Conservation (phyloP, 352 stramenopile species). For the Globisporangium spinosum region DNA sequence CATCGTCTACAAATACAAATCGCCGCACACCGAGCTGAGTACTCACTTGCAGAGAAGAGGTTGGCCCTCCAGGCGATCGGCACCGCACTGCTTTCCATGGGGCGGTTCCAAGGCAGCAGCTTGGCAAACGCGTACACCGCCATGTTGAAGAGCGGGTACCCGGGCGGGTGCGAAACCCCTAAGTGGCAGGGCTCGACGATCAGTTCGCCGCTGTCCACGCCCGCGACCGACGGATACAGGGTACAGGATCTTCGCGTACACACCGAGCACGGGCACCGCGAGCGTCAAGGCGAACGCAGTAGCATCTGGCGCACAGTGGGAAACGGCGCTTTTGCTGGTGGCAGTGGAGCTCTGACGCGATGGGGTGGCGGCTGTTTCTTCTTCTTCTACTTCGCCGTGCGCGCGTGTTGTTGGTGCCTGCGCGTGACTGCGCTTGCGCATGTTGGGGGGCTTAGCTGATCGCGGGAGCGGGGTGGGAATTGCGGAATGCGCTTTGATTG, state of each 20-base stretch:
- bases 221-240: slow-evolving; percentile 81
- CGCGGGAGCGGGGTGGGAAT: too few relatives aligned
- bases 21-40: not conserved
- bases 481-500: too few relatives aligned
- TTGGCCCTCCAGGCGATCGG: slow-evolving; percentile 86
- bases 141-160: slow-evolving; percentile 93
- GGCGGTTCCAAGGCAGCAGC: slow-evolving; percentile 26
- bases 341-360: too few relatives aligned
- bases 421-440: too few relatives aligned
- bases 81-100: not conserved
- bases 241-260: slow-evolving; percentile 86
- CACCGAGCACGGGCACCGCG: slow-evolving; percentile 27
- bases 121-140: slow-evolving; percentile 68
- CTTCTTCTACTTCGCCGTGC: too few relatives aligned
- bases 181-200: slow-evolving; percentile 93
- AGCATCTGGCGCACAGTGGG: too few relatives aligned
- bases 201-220: slow-evolving; percentile 90
- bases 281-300: too few relatives aligned
- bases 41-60: slow-evolving; percentile 69
- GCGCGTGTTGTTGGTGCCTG: too few relatives aligned
- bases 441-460: too few relatives aligned
- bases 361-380: too few relatives aligned
- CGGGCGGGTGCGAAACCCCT: slow-evolving; percentile 91
- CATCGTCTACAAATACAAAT: not conserved
- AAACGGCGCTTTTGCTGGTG: too few relatives aligned